Evolutionary conservation across 306 rosid species (phyloP).

Genomic region (Lathyrus oleraceus): DNA sequence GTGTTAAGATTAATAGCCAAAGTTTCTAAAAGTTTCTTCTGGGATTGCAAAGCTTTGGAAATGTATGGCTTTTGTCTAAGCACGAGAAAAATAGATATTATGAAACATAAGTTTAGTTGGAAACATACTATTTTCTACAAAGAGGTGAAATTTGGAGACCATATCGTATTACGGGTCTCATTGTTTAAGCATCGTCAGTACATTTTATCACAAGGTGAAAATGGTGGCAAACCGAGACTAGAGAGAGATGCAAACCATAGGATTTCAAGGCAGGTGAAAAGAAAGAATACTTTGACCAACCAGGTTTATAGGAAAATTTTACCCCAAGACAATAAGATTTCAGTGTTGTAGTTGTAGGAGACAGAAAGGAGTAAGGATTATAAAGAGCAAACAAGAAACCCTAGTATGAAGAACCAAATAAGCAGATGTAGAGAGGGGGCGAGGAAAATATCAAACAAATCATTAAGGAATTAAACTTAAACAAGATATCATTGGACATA

Average conservation of each 20-base stretch:
- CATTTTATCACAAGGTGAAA: not conserved
- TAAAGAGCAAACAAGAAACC: not conserved
- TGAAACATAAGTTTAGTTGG: not conserved
- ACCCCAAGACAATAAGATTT: not conserved
- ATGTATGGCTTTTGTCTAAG: not conserved
- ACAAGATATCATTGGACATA: not conserved
- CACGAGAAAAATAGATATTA: not conserved
- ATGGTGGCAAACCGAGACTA: not conserved
- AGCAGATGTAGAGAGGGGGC: not conserved
- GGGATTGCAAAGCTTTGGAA: not conserved
- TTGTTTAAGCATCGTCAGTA: not conserved
- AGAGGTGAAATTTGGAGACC: constrained; percentile 1
- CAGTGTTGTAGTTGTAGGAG: not conserved
- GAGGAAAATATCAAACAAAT: not conserved
- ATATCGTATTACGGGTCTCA: not conserved
- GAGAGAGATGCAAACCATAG: not conserved
- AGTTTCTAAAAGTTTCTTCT: not conserved
- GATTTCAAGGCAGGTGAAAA: not conserved
- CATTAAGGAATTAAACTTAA: not conserved
- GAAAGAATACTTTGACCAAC: not conserved
- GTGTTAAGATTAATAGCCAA: not conserved
- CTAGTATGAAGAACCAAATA: not conserved
- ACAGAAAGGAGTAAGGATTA: not conserved
- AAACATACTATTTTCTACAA: not conserved
- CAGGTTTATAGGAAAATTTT: not conserved